Evolutionary conservation across 805 yeast genomes (phyloP), one percentile per base, ranked within the genome.

Genomic region (Barnettozyma pratensis): DNA sequence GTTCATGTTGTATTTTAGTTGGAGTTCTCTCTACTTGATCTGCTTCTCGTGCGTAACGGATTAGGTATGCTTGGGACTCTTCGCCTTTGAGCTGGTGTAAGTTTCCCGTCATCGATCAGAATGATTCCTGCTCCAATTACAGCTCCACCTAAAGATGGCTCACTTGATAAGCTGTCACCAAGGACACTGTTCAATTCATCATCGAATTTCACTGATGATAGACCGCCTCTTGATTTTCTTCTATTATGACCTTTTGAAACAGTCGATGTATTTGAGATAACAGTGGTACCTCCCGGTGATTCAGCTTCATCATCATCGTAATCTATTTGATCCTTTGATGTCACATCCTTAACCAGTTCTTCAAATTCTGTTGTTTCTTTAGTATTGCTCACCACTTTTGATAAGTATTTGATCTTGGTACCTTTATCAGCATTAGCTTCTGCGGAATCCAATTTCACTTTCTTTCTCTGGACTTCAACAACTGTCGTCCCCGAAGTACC

Each of bases 31-130:
- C 61, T 53, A 9, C 62, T 57, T 1, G 62, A 51, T 34, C 61
- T 50, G 41, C 62, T 57, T 51, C 66, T 51, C 1, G 66, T 62
- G 41, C 66, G 42, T 30, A 60, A 34, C 1, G 66, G 65, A 14
- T 57, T 62, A 3, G 60, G 48, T 1, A 60, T 45, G 4, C 61
- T 50, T 2, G 66, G 66, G 0, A 53, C 50, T 37, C 66, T 46
- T 50, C 65, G 55, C 46, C 60, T 53, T 35, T 61, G 64, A 9
- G 65, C 49, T 2, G 64, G 50, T 2, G 60, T 55, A 29, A 61
- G n/a, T 6, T 36, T 32, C 11, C 30, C 30, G n/a, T 39, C 37
- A 27, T 47, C 51, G 29, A 35, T 40, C 3, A 25, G 4, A 31
- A 32, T 27, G 6, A 25, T 41, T 45, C 7, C 44, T 11, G 29